These are phyloP conservation scores for Aureobasidium subglaciale DNA, from an alignment of 2,329 filamentous ascomycete species.

Conservation along the genomic window DNA sequence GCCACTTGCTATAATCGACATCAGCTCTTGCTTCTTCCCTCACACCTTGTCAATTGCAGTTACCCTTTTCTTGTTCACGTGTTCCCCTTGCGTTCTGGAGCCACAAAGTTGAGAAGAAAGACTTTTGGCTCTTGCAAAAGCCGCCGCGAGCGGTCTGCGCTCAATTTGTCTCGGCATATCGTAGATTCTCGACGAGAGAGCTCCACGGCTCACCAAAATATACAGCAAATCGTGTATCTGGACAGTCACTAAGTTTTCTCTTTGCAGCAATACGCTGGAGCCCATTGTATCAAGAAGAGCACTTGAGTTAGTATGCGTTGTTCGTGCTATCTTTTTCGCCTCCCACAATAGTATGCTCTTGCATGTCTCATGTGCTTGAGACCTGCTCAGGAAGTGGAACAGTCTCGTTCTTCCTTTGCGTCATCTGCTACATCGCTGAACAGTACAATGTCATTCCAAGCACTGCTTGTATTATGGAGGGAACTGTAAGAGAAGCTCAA, in stretches of 20 bases:
- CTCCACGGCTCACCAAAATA: neutral
- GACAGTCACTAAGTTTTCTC: too few relatives aligned
- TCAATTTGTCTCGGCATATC: neutral
- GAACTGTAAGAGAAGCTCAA: neutral
- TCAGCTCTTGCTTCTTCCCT: neutral
- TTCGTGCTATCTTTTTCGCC: neutral
- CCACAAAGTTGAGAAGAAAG: neutral
- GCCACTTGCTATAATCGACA: neutral
- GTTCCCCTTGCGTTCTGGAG: neutral
- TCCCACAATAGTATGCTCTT: neutral
- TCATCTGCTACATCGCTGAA: neutral
- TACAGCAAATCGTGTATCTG: neutral
- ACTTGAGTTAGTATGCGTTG: too few relatives aligned
- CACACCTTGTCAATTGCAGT: neutral
- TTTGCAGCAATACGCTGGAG: too few relatives aligned
- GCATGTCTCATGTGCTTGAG: neutral
- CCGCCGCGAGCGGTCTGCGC: neutral
- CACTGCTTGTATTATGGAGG: neutral
- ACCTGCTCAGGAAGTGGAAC: neutral
- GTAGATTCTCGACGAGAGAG: neutral
- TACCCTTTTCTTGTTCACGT: neutral
- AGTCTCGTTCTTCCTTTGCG: neutral
- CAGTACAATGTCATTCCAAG: neutral
- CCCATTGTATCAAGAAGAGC: too few relatives aligned
- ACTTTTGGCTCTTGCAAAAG: neutral